phyloP scores from a whole-genome alignment of 2,329 filamentous ascomycete species.

The Didymella pinodella region DNA sequence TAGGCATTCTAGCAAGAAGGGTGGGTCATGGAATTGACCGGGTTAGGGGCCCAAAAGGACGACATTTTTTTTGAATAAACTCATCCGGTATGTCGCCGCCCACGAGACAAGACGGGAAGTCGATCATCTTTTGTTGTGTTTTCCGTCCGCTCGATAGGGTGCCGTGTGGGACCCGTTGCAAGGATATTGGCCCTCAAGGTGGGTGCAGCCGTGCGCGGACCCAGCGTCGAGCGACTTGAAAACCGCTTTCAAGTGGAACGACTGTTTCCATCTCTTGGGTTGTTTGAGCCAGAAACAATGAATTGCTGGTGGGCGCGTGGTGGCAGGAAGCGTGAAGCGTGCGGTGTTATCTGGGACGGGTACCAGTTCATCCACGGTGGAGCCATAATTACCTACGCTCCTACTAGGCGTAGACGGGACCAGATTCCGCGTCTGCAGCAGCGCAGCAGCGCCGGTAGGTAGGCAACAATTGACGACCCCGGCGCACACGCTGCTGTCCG shows the following conservation, averaged over 20 bases:
- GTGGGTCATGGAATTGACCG: slow-evolving; percentile 1
- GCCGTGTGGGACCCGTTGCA: slow-evolving; percentile 15
- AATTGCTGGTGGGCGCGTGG: slow-evolving; percentile 9
- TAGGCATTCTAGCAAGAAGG: slow-evolving; percentile 6
- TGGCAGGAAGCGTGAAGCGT: slow-evolving; percentile 3
- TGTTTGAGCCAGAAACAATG: neutral
- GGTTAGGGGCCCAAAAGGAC: neutral
- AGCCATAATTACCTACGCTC: neutral
- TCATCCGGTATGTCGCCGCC: neutral
- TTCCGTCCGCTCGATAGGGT: slow-evolving; percentile 10
- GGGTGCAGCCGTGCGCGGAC: slow-evolving; percentile 1
- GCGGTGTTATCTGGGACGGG: neutral
- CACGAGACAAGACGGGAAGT: slow-evolving; percentile 5
- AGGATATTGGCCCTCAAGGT: slow-evolving; percentile 4
- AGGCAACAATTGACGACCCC: slow-evolving; percentile 1
- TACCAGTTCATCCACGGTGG: neutral
- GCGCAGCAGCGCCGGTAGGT: neutral
- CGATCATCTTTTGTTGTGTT: slow-evolving; percentile 1
- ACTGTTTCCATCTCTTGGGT: neutral
- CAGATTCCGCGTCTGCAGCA: neutral
- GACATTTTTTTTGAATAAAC: neutral
- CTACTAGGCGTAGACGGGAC: neutral
- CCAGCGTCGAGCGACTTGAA: neutral
- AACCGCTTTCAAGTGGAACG: neutral
- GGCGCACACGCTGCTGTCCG: slow-evolving; percentile 3